Evolutionary conservation across 352 stramenopile species (phyloP), one percentile per base, ranked within the genome.

Genomic region (Globisporangium cylindrosporum): DNA sequence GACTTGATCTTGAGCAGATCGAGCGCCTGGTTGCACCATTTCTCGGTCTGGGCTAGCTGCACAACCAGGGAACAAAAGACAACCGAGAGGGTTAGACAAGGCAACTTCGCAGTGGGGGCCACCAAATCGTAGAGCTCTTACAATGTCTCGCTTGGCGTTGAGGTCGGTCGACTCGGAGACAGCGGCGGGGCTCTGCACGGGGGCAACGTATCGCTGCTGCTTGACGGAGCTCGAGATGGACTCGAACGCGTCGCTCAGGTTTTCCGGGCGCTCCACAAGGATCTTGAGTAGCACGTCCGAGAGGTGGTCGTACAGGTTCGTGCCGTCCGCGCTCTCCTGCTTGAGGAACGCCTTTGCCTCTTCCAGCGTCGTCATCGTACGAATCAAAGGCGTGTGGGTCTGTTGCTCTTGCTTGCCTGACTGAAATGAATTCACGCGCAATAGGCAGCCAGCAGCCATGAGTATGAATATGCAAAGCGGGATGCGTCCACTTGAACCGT

Each of bases 281-380:
- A 92, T 89, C 73, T 95, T 96, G 57, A 96, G 78, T 59, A 96
- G 70, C 14, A 96, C 86, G 51, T 96, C 88, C 1, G 88, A 89
- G 49, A 96, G 73, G 56, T 95, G 88, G 63, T 95, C 87, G 66
- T 97, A 96, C 32, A 97, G 69, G 67, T 91, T 94, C 12, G 88
- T 91, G 38, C 87, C 88, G 56, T 93, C 86, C 5, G 60, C 51
- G 7, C 70, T 72, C 48, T 96, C 84, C 59, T 94, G 89, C 76
- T 96, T 90, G 62, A 97, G 68, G 69, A 95, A 97, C 1, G 92
- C 90, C 70, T 96, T 96, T 24, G 90, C 91, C 69, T 94, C 86
- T 38, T 97, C 91, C 54, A 96, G 72, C 55, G 82, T 92, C 66
- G 82, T 89, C 81, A 90, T 92, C 9, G 41, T 58, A 20, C 27